Evolutionary conservation across 306 rosid genomes (phyloP).

Genomic region (Vigna hirtella): DNA sequence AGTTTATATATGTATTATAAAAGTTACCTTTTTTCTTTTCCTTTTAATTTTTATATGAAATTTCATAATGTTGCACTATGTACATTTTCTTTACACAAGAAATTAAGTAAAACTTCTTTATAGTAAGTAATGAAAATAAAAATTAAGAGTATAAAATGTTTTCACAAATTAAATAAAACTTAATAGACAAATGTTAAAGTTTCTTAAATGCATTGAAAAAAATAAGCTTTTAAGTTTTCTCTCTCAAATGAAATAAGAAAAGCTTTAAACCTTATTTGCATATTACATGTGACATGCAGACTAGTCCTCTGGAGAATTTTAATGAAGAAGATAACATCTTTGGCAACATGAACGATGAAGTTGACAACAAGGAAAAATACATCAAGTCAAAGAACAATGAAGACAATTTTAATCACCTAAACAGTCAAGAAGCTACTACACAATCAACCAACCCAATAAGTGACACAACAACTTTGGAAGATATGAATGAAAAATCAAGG

Average conservation of each 20-base stretch:
- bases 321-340: constrained; percentile 39
- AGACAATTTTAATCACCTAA: constrained; percentile 22
- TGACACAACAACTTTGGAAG: constrained; percentile 12
- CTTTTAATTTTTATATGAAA: not conserved
- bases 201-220: not conserved
- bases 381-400: constrained; percentile 36
- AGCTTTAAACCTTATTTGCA: not conserved
- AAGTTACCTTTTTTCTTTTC: not conserved
- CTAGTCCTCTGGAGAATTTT: constrained; percentile 21
- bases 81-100: not conserved
- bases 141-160: not conserved
- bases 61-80: not conserved
- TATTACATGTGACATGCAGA: constrained; percentile 2
- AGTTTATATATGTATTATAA: not conserved
- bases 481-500: constrained; percentile 28
- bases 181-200: not conserved
- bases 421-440: constrained; percentile 12
- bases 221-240: not conserved
- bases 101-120: too few relatives aligned
- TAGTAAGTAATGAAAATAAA: too few relatives aligned
- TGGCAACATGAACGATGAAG: constrained; percentile 24
- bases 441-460: constrained; percentile 18
- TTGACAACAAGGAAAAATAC: constrained; percentile 3
- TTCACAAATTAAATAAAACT: not conserved
- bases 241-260: not conserved